These are phyloP conservation scores for Canavalia gladiata DNA, from an alignment of 306 rosid genomes.

Conservation along the genomic window DNA sequence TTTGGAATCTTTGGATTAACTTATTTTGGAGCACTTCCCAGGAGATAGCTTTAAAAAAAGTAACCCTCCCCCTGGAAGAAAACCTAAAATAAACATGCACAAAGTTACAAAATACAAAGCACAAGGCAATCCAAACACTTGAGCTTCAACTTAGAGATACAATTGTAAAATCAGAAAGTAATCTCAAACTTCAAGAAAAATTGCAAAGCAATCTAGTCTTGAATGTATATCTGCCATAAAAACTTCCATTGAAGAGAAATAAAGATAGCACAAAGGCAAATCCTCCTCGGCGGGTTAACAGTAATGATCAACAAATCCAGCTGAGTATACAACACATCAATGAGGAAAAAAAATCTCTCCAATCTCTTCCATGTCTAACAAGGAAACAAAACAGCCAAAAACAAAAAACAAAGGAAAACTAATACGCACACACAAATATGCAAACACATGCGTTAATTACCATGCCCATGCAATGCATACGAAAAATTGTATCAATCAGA, in stretches of 20 bases:
- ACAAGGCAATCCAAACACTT: background rate
- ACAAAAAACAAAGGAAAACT: background rate
- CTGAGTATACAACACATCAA: background rate
- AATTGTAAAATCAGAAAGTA: conserved; percentile 17
- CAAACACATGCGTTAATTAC: conserved; percentile 36
- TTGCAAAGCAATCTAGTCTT: conserved; percentile 35
- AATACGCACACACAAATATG: background rate
- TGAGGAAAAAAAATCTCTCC: conserved; percentile 1
- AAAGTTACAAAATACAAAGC: conserved; percentile 14
- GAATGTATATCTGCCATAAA: background rate
- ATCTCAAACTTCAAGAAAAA: conserved; percentile 13
- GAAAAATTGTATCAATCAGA: conserved; percentile 24
- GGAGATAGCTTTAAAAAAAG: background rate
- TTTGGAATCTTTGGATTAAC: background rate
- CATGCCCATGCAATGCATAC: conserved; percentile 39
- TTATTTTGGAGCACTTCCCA: background rate
- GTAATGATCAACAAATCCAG: conserved; percentile 29
- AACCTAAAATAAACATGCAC: background rate
- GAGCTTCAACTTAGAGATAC: conserved; percentile 31
- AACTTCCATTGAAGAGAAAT: conserved; percentile 40
- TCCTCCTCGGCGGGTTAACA: conserved; percentile 19
- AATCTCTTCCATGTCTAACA: conserved; percentile 11
- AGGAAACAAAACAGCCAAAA: conserved; percentile 14
- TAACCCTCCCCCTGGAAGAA: background rate
- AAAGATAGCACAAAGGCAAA: conserved; percentile 7